A percentile compares a stretch with the other conserved stretches of the same genome.
Evolutionary conservation across 148 eudicot genomes (phyloP).

Genomic region (Pouteria glomerata): DNA sequence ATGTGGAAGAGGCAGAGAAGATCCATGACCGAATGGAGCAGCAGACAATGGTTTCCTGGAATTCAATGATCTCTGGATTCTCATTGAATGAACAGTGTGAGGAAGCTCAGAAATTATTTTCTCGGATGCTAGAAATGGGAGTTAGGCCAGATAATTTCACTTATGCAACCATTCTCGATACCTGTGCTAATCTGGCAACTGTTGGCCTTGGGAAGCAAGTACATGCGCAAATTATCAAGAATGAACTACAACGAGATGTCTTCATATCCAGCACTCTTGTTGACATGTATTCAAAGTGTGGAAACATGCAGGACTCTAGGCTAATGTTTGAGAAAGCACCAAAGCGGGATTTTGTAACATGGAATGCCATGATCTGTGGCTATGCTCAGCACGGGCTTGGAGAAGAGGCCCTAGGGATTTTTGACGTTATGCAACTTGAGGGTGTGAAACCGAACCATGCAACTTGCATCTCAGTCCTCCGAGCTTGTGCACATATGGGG

Average conservation of each 20-base stretch:
- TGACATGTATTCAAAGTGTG: slow-evolving; percentile 96
- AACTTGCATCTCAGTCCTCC: slow-evolving; percentile 78
- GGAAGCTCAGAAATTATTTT: slow-evolving; percentile 70
- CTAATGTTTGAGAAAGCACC: slow-evolving; percentile 55
- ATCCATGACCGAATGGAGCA: slow-evolving; percentile 62
- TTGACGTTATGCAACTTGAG: slow-evolving; percentile 58
- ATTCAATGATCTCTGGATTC: slow-evolving; percentile 80
- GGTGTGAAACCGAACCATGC: slow-evolving; percentile 75
- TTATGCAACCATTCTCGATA: slow-evolving; percentile 81
- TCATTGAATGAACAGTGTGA: slow-evolving; percentile 54
- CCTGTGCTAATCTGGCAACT: slow-evolving; percentile 87
- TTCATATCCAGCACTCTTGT: slow-evolving; percentile 75
- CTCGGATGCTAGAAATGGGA: slow-evolving; percentile 62
- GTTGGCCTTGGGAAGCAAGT: slow-evolving; percentile 82
- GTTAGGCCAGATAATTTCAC: slow-evolving; percentile 77
- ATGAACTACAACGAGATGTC: slow-evolving; percentile 62
- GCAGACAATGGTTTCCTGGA: slow-evolving; percentile 77
- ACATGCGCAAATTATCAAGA: slow-evolving; percentile 83
- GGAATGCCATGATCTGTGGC: slow-evolving; percentile 86
- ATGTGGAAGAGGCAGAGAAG: slow-evolving; percentile 73
- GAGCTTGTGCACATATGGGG: slow-evolving; percentile 91
- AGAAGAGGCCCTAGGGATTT: slow-evolving; percentile 51
- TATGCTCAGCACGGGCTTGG: slow-evolving; percentile 88
- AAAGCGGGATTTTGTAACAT: slow-evolving; percentile 71
- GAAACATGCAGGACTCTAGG: slow-evolving; percentile 67